A percentile compares a stretch with the other conserved stretches of the same genome.
These are phyloP conservation scores for Mallotus repandus DNA, from an alignment of 441 rosid genomes.

Conservation along the genomic window DNA sequence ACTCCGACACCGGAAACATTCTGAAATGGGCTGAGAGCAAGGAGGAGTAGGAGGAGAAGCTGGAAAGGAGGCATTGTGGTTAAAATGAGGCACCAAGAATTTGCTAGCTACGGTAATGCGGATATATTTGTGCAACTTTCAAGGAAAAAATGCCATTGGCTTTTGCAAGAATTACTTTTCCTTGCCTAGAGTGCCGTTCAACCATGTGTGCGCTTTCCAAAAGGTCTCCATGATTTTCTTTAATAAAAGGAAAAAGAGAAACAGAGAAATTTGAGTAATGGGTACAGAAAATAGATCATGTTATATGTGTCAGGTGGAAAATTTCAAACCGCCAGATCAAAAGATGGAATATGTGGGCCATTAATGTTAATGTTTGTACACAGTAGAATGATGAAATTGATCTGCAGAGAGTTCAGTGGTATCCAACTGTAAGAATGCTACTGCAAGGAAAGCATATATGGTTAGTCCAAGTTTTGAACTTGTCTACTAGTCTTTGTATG, in stretches of 20 bases:
- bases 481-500: not conserved
- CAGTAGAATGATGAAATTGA: not conserved
- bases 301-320: not conserved
- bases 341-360: constrained; percentile 11
- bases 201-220: not conserved
- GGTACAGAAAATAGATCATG: not conserved
- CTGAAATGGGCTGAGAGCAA: constrained; percentile 17
- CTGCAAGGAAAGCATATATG: not conserved
- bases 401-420: not conserved
- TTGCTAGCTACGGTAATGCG: not conserved
- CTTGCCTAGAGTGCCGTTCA: not conserved
- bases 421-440: constrained; percentile 14
- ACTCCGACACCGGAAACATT: constrained; percentile 46
- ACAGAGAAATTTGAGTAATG: not conserved
- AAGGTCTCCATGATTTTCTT: not conserved
- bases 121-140: not conserved
- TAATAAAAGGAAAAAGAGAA: not conserved
- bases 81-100: not conserved
- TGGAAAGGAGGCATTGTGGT: constrained; percentile 26
- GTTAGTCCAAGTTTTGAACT: not conserved
- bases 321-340: constrained; percentile 18
- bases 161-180: not conserved
- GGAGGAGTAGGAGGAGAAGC: constrained; percentile 21
- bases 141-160: not conserved
- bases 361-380: not conserved